phyloP scores from a whole-genome alignment of 2,329 filamentous ascomycete species.

The Alternaria hordeiaustralica region DNA sequence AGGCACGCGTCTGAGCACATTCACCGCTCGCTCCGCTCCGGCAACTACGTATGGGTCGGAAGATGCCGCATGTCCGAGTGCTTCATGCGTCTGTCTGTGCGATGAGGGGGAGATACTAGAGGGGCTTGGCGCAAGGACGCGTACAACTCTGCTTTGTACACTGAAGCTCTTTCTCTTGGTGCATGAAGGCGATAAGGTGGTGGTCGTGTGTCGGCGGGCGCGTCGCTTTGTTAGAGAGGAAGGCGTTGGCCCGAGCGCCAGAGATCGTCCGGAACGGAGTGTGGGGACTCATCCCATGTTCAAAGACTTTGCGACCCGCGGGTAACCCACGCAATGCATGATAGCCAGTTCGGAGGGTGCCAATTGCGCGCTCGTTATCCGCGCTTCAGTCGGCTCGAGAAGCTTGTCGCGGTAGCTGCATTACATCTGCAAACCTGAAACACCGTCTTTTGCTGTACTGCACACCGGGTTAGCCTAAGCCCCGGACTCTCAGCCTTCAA shows the following conservation, averaged over 20 bases:
- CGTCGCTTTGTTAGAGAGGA: background rate
- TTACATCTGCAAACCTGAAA: slow-evolving; percentile 27
- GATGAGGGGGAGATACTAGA: background rate
- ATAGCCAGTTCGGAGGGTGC: slow-evolving; percentile 13
- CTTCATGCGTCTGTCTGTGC: slow-evolving; percentile 4
- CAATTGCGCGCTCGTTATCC: slow-evolving; percentile 7
- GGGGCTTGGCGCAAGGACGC: background rate
- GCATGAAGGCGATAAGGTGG: background rate
- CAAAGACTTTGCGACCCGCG: slow-evolving; percentile 14
- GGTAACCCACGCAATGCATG: slow-evolving; percentile 11
- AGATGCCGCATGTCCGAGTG: slow-evolving; percentile 3
- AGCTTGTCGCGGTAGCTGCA: slow-evolving; percentile 23
- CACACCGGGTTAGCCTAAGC: slow-evolving; percentile 17
- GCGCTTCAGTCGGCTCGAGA: slow-evolving; percentile 16
- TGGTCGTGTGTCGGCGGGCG: background rate
- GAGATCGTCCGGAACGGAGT: slow-evolving; percentile 13
- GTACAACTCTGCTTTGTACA: background rate
- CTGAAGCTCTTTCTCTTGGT: background rate
- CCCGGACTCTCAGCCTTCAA: slow-evolving; percentile 16
- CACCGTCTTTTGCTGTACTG: slow-evolving; percentile 20
- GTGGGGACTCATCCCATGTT: slow-evolving; percentile 5
- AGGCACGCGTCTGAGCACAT: background rate
- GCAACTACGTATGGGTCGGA: background rate
- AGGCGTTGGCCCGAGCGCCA: slow-evolving; percentile 1
- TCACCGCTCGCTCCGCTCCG: slow-evolving; percentile 3